Evolutionary conservation across 371 early-diverging fungal species (phyloP).

Genomic region (Mortierella polycephala): DNA sequence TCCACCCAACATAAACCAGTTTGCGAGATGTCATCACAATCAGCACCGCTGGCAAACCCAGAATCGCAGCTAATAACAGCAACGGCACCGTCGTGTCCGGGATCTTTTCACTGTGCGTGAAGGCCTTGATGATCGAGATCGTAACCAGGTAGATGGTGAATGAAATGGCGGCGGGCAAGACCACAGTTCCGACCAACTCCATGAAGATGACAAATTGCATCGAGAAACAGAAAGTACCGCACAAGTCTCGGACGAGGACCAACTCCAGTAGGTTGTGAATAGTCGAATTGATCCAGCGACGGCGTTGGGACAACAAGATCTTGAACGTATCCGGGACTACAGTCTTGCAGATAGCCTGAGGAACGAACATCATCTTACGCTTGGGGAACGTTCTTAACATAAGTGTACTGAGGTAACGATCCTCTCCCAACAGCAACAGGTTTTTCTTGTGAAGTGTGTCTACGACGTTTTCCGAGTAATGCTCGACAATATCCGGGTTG

Average conservation of each 20-base stretch:
- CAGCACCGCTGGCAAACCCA: constrained; percentile 94
- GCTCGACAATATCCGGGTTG: constrained; percentile 93
- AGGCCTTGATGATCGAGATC: constrained; percentile 67
- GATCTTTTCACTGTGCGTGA: constrained; percentile 33
- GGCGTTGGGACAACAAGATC: constrained; percentile 96
- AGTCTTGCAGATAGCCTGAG: constrained; percentile 97
- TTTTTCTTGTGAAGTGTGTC: constrained; percentile 99
- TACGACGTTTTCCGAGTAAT: constrained; percentile 96
- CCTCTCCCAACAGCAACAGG: constrained; percentile 97
- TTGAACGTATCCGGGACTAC: constrained; percentile 95
- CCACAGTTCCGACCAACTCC: constrained; percentile 97
- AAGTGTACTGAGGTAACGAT: constrained; percentile 98
- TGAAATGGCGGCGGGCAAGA: constrained; percentile 96
- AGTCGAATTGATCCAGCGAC: constrained; percentile 99
- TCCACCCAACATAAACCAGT: constrained; percentile 94
- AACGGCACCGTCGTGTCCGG: constrained; percentile 80
- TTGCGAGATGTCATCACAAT: constrained; percentile 94
- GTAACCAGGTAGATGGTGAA: constrained; percentile 90
- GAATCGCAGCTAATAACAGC: constrained; percentile 79
- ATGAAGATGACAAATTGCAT: constrained; percentile 99
- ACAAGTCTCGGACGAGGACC: constrained; percentile 94
- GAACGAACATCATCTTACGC: constrained; percentile 97
- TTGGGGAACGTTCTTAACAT: constrained; percentile 98
- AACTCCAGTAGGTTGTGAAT: constrained; percentile 98
- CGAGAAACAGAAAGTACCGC: constrained; percentile 98